Base-by-base conservation (phyloP, 202 grass and related monocot genomes). In the Digitaria exilis region DNA sequence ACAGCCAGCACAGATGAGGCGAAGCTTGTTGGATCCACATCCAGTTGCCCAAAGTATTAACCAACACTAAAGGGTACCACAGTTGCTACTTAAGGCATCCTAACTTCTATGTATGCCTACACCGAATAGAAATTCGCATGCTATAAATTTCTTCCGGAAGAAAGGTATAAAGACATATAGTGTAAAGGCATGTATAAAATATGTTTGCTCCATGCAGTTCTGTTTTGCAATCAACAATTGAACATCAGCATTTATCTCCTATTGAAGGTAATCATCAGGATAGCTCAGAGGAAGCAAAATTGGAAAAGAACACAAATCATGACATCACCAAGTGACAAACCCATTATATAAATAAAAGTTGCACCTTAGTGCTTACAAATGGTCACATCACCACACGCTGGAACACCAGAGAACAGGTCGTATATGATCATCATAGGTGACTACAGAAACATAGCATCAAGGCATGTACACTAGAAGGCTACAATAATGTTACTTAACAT, bases 221-320 rank as follows among this genome's bases (percentile, higher is more conserved):
- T 48, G 64, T 72, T 52, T 75, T 15, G 21, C 56, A 34, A 45
- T 32, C 29, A 86, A 5, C 12, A 49, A 75, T 1, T 49, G 3
- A 65, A 51, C 34, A 78, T 32, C 43, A 29, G 39, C 22, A 51
- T 71, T 39, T 82, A 24, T 45, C 45, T 55, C 43, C 57, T 85
- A 82, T 22, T 19, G 26, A 65, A 65, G 25, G 31, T 63, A 2
- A 5, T 70, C 41, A 62, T 54, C 64, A 62, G 8, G 19, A 62
- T 69, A 43, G 31, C 73, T 80, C 24, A 74, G 2, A 70, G 2
- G 17, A 87, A 70, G 3, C 30, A 87, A 76, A 62, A 22, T 73
- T 41, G 6, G 3, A 49, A 58, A n/a, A 48, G 30, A 80, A 24
- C 74, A 71, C 9, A 71, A 37, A 4, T 30, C 17, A 75, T 42